Conservation (phyloP, 23 red algal genomes). For the Gracilariopsis chorda region DNA sequence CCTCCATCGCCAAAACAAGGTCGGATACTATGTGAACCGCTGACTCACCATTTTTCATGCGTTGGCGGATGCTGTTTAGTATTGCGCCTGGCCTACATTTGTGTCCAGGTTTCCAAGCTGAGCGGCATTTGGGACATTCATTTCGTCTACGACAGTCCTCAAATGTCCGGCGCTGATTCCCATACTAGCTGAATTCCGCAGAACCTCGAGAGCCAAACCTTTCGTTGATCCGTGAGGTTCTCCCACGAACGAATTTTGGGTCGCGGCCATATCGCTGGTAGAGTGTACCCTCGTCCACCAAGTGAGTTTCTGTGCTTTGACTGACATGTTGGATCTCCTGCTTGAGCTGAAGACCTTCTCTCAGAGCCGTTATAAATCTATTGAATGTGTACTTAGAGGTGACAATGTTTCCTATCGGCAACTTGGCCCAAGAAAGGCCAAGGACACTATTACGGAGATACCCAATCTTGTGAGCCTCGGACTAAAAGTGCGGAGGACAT, state of each 20-base stretch:
- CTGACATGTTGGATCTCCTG: neutral
- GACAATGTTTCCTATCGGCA: slow-evolving; percentile 8
- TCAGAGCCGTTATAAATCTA: slow-evolving; percentile 13
- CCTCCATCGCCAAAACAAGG: neutral
- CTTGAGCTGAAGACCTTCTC: slow-evolving; percentile 8
- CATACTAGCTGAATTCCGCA: neutral
- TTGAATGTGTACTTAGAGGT: slow-evolving; percentile 20
- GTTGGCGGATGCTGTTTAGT: neutral
- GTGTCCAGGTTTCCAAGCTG: slow-evolving; percentile 17
- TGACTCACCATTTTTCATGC: neutral
- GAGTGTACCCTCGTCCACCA: neutral
- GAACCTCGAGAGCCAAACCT: neutral
- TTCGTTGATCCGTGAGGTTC: neutral
- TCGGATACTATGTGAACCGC: slow-evolving; percentile 28
- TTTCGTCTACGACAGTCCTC: slow-evolving; percentile 20
- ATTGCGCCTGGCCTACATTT: slow-evolving; percentile 5
- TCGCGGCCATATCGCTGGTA: neutral
- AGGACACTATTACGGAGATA: slow-evolving; percentile 27
- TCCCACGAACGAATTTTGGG: too few relatives aligned
- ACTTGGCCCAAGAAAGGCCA: slow-evolving; percentile 11
- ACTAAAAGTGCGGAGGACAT: slow-evolving; percentile 4
- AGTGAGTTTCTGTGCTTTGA: neutral
- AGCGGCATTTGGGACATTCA: slow-evolving; percentile 11
- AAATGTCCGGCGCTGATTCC: neutral
- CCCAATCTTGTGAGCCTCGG: slow-evolving; percentile 1